Conservation (phyloP, 345 rosid genomes). For the Gossypium raimondii region DNA sequence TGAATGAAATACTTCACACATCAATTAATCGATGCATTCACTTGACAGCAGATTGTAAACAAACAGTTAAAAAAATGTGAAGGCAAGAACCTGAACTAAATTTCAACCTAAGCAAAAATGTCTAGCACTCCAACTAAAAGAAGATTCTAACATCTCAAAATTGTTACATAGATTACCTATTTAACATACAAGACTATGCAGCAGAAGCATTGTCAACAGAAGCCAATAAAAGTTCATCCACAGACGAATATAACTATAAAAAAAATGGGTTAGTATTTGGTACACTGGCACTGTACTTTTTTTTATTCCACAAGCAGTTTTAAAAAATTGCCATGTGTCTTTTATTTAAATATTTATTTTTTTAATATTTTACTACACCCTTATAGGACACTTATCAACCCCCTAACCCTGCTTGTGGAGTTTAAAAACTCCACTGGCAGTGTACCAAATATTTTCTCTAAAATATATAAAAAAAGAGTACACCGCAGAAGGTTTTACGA, state of each 20-base stretch:
- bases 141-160: neutral
- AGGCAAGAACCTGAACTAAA: neutral
- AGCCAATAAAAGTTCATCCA: neutral
- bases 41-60: neutral
- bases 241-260: neutral
- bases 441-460: too few relatives aligned
- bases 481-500: neutral
- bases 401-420: too few relatives aligned
- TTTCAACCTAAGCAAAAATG: neutral
- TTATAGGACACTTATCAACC: too few relatives aligned
- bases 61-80: neutral
- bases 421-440: too few relatives aligned
- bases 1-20: neutral
- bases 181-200: neutral
- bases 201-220: neutral
- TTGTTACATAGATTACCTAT: neutral
- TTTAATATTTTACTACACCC: too few relatives aligned
- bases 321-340: too few relatives aligned
- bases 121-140: neutral
- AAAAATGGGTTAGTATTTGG: too few relatives aligned
- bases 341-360: too few relatives aligned
- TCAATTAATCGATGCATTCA: neutral
- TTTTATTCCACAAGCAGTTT: too few relatives aligned
- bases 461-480: neutral
- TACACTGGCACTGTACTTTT: too few relatives aligned